phyloP scores from a whole-genome alignment of 306 rosid species.

The Cucumis hystrix region DNA sequence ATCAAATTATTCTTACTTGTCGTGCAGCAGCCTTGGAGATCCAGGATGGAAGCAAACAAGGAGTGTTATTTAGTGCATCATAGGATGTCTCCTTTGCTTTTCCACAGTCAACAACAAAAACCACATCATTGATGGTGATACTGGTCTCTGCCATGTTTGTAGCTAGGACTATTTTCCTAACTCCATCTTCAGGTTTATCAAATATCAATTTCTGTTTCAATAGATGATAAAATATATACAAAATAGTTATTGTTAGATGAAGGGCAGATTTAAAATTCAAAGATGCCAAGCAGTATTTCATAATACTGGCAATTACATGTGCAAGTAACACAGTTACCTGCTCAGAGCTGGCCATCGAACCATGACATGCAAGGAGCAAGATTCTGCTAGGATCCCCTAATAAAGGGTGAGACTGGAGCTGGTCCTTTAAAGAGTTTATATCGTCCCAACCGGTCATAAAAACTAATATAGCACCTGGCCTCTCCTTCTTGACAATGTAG shows the following conservation, averaged over 20 bases:
- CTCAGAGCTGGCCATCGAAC: constrained; percentile 48
- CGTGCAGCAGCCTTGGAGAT: constrained; percentile 52
- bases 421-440: constrained; percentile 39
- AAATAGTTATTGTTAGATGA: neutral
- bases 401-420: constrained; percentile 41
- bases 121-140: constrained; percentile 50
- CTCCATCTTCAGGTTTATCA: constrained; percentile 37
- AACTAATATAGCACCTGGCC: constrained; percentile 44
- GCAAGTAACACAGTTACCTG: constrained; percentile 21
- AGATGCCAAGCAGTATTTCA: neutral
- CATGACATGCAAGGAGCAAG: constrained; percentile 49
- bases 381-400: constrained; percentile 44
- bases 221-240: neutral
- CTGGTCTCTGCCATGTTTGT: constrained; percentile 63
- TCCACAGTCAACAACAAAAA: constrained; percentile 52
- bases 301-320: neutral
- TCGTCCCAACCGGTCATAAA: constrained; percentile 65
- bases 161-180: constrained; percentile 50
- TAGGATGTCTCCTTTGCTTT: constrained; percentile 53
- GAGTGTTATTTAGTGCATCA: constrained; percentile 59
- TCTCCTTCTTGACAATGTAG: constrained; percentile 32
- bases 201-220: constrained; percentile 38
- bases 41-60: constrained; percentile 57
- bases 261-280: neutral
- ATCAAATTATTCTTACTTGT: constrained; percentile 26